Percentiles rank a stretch among this genome's conserved stretches.
phyloP scores from a whole-genome alignment of 2,329 filamentous ascomycete genomes.

The Fusarium proliferatum region DNA sequence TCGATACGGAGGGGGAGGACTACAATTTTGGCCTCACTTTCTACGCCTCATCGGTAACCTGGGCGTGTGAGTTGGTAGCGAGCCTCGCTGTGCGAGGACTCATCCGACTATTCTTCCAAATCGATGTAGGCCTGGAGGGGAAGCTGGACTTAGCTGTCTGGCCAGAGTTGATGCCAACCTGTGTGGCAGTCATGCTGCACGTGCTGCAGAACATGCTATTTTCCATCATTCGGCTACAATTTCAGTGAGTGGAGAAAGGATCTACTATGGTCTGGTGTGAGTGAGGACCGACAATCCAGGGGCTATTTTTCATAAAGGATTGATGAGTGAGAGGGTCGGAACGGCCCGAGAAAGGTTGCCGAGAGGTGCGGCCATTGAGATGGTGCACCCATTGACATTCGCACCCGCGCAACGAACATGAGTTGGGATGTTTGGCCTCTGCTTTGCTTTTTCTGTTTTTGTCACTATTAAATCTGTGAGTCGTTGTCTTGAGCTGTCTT shows the following conservation, averaged over 20 bases:
- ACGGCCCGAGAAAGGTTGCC: slow-evolving; percentile 40
- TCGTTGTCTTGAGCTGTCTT: slow-evolving; percentile 9
- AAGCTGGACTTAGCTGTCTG: slow-evolving; percentile 72
- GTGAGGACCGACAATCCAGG: background rate
- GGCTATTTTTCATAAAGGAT: slow-evolving; percentile 4
- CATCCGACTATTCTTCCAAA: slow-evolving; percentile 67
- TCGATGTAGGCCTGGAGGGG: slow-evolving; percentile 73
- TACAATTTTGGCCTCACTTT: slow-evolving; percentile 75
- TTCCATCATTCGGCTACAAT: slow-evolving; percentile 73
- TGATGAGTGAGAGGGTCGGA: slow-evolving; percentile 31
- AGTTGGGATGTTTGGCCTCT: slow-evolving; percentile 4
- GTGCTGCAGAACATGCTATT: slow-evolving; percentile 80
- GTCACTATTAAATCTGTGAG: background rate
- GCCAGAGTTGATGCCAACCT: slow-evolving; percentile 75
- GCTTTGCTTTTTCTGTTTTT: slow-evolving; percentile 11
- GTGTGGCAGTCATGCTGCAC: slow-evolving; percentile 73
- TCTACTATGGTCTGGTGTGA: background rate
- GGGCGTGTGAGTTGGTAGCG: slow-evolving; percentile 73
- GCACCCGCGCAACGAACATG: background rate
- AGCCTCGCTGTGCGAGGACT: slow-evolving; percentile 69
- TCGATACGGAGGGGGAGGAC: slow-evolving; percentile 60
- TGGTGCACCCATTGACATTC: slow-evolving; percentile 2
- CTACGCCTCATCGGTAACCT: slow-evolving; percentile 71
- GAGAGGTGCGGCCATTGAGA: slow-evolving; percentile 20
- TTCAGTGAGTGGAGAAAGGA: slow-evolving; percentile 51